Evolutionary conservation across 2,329 filamentous ascomycete genomes (phyloP).

Genomic region (Dactylellina drechsleri): DNA sequence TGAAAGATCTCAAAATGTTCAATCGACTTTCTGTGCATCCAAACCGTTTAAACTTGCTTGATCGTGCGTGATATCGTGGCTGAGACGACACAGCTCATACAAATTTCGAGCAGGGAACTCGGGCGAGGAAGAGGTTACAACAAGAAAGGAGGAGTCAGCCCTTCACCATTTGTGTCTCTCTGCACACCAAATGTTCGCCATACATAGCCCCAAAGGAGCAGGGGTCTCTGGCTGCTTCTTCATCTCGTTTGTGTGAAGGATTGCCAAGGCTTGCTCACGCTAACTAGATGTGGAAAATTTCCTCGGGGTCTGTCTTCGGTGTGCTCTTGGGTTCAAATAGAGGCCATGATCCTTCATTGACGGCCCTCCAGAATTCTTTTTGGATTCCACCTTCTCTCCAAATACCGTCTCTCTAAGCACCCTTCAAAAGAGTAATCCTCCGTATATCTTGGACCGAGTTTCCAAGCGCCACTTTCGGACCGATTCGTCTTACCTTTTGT

Average conservation of each 20-base stretch:
- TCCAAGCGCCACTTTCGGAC: conserved; percentile 3
- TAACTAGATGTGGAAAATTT: conserved; percentile 28
- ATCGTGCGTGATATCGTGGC: conserved; percentile 36
- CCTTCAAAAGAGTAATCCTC: conserved; percentile 20
- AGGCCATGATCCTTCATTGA: conserved; percentile 52
- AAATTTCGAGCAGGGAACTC: conserved; percentile 19
- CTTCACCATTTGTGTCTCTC: background rate
- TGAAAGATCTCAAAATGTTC: conserved; percentile 11
- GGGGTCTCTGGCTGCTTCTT: conserved; percentile 27
- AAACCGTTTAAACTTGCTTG: conserved; percentile 36
- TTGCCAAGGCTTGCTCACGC: conserved; percentile 34
- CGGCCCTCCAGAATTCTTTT: background rate
- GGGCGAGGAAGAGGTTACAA: conserved; percentile 21
- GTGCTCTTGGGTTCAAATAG: conserved; percentile 39
- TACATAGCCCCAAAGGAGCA: conserved; percentile 30
- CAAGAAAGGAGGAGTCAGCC: conserved; percentile 32
- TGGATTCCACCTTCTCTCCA: conserved; percentile 11
- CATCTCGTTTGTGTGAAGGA: conserved; percentile 54
- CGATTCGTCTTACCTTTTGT: conserved; percentile 3
- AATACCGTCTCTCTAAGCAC: background rate
- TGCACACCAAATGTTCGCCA: conserved; percentile 9
- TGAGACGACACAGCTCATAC: conserved; percentile 31
- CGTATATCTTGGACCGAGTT: conserved; percentile 6
- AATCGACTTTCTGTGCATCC: conserved; percentile 1
- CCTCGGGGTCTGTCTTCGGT: conserved; percentile 2